Percentiles rank a stretch among this genome's conserved stretches.
Evolutionary conservation across 2,329 filamentous ascomycete genomes (phyloP).

Genomic region (Mycosphaerella sp.): DNA sequence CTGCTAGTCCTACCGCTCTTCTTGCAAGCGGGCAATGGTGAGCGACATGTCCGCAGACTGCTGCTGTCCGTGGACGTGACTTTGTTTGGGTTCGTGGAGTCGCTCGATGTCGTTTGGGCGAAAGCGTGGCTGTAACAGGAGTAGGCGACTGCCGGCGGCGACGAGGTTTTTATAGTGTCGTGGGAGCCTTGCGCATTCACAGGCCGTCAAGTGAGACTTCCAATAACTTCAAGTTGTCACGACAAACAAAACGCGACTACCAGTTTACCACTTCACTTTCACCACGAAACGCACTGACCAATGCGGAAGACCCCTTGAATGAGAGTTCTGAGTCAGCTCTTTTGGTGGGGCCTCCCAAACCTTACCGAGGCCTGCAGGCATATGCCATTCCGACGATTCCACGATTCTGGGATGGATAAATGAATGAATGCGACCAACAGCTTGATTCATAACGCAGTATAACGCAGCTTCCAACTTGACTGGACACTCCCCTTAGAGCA

Average conservation of each 20-base stretch:
- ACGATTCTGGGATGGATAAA: not conserved
- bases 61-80: conserved; percentile 7
- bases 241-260: too few relatives aligned
- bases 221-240: not conserved
- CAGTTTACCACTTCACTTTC: not conserved
- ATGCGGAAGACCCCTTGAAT: too few relatives aligned
- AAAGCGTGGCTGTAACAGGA: not conserved
- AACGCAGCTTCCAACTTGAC: not conserved
- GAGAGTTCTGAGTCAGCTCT: too few relatives aligned
- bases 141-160: not conserved
- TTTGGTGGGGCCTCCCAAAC: conserved; percentile 5
- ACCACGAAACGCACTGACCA: not conserved
- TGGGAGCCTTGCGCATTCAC: not conserved
- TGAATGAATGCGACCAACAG: not conserved
- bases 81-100: not conserved
- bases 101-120: not conserved
- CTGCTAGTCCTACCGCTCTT: conserved; percentile 63
- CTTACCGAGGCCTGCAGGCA: conserved; percentile 9
- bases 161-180: not conserved
- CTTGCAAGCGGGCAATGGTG: conserved; percentile 78
- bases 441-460: not conserved
- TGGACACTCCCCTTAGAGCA: too few relatives aligned
- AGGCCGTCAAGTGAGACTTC: not conserved
- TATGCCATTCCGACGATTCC: conserved; percentile 1
- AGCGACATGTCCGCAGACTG: conserved; percentile 60